Percentiles rank a stretch among this genome's conserved stretches.
Evolutionary conservation across 441 rosid genomes (phyloP).

Genomic region (California macrophylla): DNA sequence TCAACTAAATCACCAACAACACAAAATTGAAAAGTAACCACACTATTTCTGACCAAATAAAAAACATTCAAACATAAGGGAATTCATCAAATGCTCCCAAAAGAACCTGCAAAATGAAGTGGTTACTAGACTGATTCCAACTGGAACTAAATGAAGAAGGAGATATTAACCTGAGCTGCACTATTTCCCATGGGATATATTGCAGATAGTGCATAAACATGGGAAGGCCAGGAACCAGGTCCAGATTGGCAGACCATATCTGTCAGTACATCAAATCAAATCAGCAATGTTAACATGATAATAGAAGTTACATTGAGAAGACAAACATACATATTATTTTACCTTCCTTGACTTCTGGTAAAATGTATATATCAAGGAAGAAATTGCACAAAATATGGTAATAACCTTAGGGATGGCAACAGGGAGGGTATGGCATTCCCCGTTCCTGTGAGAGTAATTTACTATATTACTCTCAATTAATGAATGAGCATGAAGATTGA

Average conservation of each 20-base stretch:
- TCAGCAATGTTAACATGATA: constrained; percentile 10
- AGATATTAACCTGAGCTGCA: constrained; percentile 78
- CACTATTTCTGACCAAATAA: neutral
- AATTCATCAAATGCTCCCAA: neutral
- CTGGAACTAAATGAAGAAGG: constrained; percentile 10
- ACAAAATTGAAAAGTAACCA: neutral
- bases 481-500: too few relatives aligned
- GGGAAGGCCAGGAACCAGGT: constrained; percentile 89
- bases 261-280: constrained; percentile 25
- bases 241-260: constrained; percentile 99
- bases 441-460: too few relatives aligned
- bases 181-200: constrained; percentile 92
- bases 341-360: neutral
- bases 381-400: too few relatives aligned
- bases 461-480: too few relatives aligned
- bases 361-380: too few relatives aligned
- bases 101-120: neutral
- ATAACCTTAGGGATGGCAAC: too few relatives aligned
- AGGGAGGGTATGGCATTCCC: too few relatives aligned
- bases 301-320: constrained; percentile 1
- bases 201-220: constrained; percentile 78
- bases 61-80: neutral
- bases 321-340: neutral
- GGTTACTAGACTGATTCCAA: constrained; percentile 8
- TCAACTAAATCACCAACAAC: neutral